Percentiles rank a stretch among this genome's conserved stretches.
phyloP scores from a whole-genome alignment of 2,329 filamentous ascomycete genomes.

The Fusarium compactum region DNA sequence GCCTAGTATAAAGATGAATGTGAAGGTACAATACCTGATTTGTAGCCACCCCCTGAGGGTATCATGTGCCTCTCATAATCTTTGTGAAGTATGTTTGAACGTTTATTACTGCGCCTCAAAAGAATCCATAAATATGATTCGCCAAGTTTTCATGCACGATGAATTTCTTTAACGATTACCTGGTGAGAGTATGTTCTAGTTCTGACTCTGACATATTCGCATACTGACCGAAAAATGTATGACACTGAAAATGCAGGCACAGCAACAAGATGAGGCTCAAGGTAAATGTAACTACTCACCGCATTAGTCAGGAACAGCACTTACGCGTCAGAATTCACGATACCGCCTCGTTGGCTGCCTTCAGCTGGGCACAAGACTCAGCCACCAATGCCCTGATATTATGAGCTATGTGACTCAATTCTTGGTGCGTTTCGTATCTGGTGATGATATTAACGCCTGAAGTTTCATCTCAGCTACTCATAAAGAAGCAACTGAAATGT shows the following conservation, averaged over 20 bases:
- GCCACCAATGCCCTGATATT: conserved; percentile 28
- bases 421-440: background rate
- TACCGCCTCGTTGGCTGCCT: conserved; percentile 7
- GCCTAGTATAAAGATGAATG: background rate
- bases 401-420: background rate
- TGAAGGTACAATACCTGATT: too few relatives aligned
- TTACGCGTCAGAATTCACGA: background rate
- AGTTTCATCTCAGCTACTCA: background rate
- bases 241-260: too few relatives aligned
- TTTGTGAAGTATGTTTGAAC: too few relatives aligned
- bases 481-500: background rate
- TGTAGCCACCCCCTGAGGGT: too few relatives aligned
- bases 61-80: too few relatives aligned
- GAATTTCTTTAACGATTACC: too few relatives aligned
- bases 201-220: too few relatives aligned
- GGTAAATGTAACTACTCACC: background rate
- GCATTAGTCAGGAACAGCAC: background rate
- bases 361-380: conserved; percentile 35
- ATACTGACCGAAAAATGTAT: too few relatives aligned
- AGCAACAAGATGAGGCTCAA: background rate
- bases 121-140: too few relatives aligned
- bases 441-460: background rate
- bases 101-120: too few relatives aligned
- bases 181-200: too few relatives aligned
- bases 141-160: too few relatives aligned